A percentile compares a stretch with the other conserved stretches of the same genome.
Conservation (phyloP, 2,329 filamentous ascomycete genomes). For the Aspergillus pseudonomiae region DNA sequence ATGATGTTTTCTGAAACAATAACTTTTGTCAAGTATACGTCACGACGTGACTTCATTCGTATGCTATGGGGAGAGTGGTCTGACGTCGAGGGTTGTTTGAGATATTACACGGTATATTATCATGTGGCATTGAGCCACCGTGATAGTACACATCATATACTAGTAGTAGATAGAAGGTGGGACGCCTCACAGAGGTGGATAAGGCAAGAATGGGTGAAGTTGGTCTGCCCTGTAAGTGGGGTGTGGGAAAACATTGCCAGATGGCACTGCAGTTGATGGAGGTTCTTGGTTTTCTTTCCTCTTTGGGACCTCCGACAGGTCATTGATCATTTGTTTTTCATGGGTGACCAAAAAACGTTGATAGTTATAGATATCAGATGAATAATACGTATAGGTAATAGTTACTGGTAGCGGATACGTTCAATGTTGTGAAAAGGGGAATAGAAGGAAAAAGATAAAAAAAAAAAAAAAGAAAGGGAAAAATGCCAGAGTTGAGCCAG, state of each 20-base stretch:
- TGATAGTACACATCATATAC: neutral
- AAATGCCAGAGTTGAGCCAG: neutral
- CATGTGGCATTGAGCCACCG: constrained; percentile 2
- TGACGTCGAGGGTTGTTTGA: constrained; percentile 1
- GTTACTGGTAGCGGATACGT: neutral
- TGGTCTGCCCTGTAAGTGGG: neutral
- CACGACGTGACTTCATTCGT: neutral
- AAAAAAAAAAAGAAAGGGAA: neutral
- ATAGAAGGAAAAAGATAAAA: no score
- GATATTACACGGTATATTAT: neutral
- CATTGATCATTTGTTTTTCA: neutral
- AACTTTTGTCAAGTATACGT: neutral
- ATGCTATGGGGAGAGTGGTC: neutral
- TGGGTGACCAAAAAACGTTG: neutral
- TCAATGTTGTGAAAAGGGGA: neutral
- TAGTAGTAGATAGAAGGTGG: neutral
- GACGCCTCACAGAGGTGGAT: neutral
- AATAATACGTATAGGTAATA: neutral
- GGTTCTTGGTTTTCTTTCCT: neutral
- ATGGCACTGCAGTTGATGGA: neutral
- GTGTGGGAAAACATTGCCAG: neutral
- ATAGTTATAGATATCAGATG: neutral
- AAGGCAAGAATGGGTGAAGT: neutral
- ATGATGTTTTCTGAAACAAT: neutral
- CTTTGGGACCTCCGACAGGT: neutral